Evolutionary conservation across 2,329 filamentous ascomycete species (phyloP), one percentile per base, ranked within the genome.

Genomic region (Cladosporium sp.): DNA sequence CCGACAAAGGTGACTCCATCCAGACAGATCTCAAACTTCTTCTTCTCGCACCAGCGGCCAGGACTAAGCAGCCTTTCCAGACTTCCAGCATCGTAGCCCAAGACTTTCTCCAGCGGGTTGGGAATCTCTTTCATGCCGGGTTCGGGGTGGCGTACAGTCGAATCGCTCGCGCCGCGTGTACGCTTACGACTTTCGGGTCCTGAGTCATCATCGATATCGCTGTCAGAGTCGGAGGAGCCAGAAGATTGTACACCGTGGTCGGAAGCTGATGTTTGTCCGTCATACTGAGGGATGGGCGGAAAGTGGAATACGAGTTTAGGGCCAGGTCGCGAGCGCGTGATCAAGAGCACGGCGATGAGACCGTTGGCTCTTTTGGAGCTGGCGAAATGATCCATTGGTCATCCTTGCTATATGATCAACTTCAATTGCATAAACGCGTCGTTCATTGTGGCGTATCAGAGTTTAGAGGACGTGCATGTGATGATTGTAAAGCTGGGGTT

Each of bases 221-320:
- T 24, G 18, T 65, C 54, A 26, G 54, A 51, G 21, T 59, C 32
- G 14, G 30, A 26, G 8, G 55, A 36, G 26, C 38, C 26, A 12
- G 38, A 32, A 10, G 18, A n/a, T 3, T 47, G 34, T 55, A 34
- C n/a, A 18, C 49, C 30, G 32, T 55, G 52, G 18, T 55, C 52
- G 52, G 18, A 24, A 6, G 54, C n/a, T n/a, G 54, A 24, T 51
- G 24, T 14, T 34, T 30, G 15, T 30, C 30, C 55, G 14, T 34
- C 15, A 30, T 52, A 32, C 32, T 49, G 49, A 2, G 54, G 64
- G 34, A 57, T 15, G 4, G 55, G 64, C 6, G 64, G 92, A 74
- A 95, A 95, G 78, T 96, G 92, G 78, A 93, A 96, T 73, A 95
- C 90, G 73, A 95, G 90, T 69, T 88, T 87, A 32, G 92, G 91